Percentiles rank a stretch among this genome's conserved stretches.
These are phyloP conservation scores for Postia placenta DNA, from an alignment of 768 basidiomycete species.

Conservation along the genomic window DNA sequence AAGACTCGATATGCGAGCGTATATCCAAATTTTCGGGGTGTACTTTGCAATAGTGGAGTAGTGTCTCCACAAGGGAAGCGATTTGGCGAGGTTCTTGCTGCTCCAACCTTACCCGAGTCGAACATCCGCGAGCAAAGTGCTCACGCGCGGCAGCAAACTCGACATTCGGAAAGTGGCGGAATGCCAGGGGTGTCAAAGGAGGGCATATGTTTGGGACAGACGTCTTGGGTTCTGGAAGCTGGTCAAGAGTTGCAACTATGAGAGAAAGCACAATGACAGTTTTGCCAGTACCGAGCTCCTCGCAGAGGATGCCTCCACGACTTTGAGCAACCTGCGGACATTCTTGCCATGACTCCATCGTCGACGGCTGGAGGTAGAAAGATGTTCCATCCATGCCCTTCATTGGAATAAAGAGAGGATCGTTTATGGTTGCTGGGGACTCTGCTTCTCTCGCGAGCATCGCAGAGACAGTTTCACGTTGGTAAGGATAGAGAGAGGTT, in stretches of 20 bases:
- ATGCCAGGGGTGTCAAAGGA: slow-evolving; percentile 60
- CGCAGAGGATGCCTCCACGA: slow-evolving; percentile 73
- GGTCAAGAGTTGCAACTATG: slow-evolving; percentile 56
- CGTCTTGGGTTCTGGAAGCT: slow-evolving; percentile 58
- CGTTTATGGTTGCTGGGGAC: slow-evolving; percentile 32
- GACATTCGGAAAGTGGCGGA: slow-evolving; percentile 51
- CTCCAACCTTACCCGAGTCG: too few relatives aligned
- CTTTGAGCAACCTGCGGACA: slow-evolving; percentile 44
- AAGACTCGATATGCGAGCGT: slow-evolving; percentile 22
- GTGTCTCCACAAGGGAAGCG: slow-evolving; percentile 66
- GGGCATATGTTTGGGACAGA: slow-evolving; percentile 43
- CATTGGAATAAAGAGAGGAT: slow-evolving; percentile 57
- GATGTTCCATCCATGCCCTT: slow-evolving; percentile 36
- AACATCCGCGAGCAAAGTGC: slow-evolving; percentile 21
- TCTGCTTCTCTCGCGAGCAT: slow-evolving; percentile 65
- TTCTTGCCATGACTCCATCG: slow-evolving; percentile 52
- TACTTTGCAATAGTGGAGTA: slow-evolving; percentile 45
- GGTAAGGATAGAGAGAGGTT: slow-evolving; percentile 56
- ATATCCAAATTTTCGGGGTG: slow-evolving; percentile 29
- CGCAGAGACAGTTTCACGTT: slow-evolving; percentile 61
- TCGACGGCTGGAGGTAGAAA: slow-evolving; percentile 67
- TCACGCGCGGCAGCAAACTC: slow-evolving; percentile 42
- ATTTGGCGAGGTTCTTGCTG: slow-evolving; percentile 26
- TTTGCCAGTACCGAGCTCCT: slow-evolving; percentile 86
- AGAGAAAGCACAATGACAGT: slow-evolving; percentile 74